A percentile compares a stretch with the other conserved stretches of the same genome.
Conservation (phyloP, 805 yeast genomes). For the Saccharomycopsis capsularis region DNA sequence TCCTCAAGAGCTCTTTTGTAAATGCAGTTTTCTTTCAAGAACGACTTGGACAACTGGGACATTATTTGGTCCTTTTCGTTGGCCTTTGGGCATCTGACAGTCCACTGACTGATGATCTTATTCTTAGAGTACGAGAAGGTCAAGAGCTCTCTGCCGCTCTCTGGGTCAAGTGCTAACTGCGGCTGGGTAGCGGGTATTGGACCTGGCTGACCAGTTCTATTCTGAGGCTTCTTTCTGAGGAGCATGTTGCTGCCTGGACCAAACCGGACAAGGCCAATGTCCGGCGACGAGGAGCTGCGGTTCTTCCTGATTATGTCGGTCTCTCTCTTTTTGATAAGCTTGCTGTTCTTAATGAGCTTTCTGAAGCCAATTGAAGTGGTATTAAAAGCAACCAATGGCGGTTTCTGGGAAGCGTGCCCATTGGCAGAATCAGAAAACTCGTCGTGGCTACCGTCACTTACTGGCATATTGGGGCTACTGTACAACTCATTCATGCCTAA, state of each 20-base stretch:
- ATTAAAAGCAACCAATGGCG: not conserved
- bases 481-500: not conserved
- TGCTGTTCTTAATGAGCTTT: not conserved
- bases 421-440: not conserved
- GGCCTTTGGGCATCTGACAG: conserved; percentile 14
- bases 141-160: conserved; percentile 28
- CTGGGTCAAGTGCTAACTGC: conserved; percentile 23
- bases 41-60: conserved; percentile 27
- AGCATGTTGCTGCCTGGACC: conserved; percentile 2
- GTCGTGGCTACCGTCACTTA: not conserved
- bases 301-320: not conserved
- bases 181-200: conserved; percentile 31
- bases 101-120: conserved; percentile 25
- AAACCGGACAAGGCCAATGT: conserved; percentile 1
- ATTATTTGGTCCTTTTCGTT: conserved; percentile 11
- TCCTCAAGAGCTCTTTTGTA: conserved; percentile 26
- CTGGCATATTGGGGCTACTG: too few relatives aligned
- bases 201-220: conserved; percentile 29
- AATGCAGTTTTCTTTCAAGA: conserved; percentile 36
- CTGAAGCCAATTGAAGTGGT: not conserved
- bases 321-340: not conserved
- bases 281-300: conserved; percentile 8
- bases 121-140: conserved; percentile 29
- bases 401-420: not conserved
- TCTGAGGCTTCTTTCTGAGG: conserved; percentile 5